Percentiles rank a stretch among this genome's conserved stretches.
Conservation (phyloP, 257 asterid genomes). For the Petunia axillaris region DNA sequence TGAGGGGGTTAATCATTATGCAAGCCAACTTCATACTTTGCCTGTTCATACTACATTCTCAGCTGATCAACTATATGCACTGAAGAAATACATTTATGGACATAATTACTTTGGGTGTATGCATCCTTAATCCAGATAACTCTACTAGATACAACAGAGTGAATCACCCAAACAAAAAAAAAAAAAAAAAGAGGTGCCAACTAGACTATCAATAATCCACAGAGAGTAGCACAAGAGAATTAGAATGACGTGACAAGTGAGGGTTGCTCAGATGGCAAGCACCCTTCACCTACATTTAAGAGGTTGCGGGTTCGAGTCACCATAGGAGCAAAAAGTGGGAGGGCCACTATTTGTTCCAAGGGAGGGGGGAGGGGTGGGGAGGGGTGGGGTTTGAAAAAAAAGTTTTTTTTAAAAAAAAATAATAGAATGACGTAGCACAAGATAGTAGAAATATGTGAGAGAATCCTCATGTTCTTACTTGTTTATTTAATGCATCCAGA, state of each 20-base stretch:
- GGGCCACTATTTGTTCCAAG: too few relatives aligned
- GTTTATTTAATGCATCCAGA: conserved; percentile 91
- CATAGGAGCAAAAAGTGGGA: too few relatives aligned
- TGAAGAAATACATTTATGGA: neutral
- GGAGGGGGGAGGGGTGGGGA: too few relatives aligned
- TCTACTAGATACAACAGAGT: neutral
- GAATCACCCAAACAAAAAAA: neutral
- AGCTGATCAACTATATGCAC: neutral
- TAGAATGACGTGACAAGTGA: neutral
- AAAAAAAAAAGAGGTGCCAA: neutral
- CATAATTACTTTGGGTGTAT: neutral
- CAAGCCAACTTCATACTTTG: conserved; percentile 1
- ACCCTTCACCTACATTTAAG: too few relatives aligned
- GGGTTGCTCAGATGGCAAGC: too few relatives aligned
- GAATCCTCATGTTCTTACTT: conserved; percentile 50
- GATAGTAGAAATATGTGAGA: neutral
- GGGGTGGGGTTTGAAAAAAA: too few relatives aligned
- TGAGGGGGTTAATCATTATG: neutral
- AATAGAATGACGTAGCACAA: neutral
- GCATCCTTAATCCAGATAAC: neutral
- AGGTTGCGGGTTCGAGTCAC: too few relatives aligned
- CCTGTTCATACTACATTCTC: neutral
- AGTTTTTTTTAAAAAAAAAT: too few relatives aligned
- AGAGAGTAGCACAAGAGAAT: neutral
- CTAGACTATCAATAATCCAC: neutral